Evolutionary conservation across 192 early-diverging fungal species (phyloP).

Genomic region (Backusella tarrabulga): DNA sequence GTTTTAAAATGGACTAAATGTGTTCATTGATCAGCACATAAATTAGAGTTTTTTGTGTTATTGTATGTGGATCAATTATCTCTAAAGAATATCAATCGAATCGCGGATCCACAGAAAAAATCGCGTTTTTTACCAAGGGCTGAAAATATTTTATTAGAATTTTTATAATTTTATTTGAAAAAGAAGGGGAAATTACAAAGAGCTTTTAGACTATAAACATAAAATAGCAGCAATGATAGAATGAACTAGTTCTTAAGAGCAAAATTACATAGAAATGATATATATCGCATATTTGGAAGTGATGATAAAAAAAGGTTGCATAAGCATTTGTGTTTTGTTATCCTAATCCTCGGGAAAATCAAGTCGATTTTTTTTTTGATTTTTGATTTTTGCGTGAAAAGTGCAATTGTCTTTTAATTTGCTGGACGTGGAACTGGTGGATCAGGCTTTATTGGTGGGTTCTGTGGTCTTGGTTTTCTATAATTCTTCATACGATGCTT

Average conservation of each 20-base stretch:
- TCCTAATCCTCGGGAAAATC: background rate
- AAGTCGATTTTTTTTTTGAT: background rate
- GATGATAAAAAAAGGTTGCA: background rate
- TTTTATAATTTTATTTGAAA: background rate
- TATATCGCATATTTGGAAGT: background rate
- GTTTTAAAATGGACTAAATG: background rate
- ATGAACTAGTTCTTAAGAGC: background rate
- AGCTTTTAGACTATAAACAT: background rate
- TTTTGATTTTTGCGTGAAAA: background rate
- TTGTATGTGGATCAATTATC: background rate
- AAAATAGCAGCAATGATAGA: background rate
- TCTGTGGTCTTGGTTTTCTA: slow-evolving; percentile 20
- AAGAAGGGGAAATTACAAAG: background rate
- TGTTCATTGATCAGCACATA: background rate
- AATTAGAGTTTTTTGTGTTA: background rate
- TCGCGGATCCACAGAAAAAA: background rate
- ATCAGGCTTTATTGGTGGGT: background rate
- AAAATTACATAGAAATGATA: background rate
- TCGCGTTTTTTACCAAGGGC: background rate
- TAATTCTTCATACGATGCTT: background rate
- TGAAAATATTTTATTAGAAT: background rate
- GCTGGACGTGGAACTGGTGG: background rate
- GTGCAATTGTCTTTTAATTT: background rate
- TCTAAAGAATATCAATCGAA: background rate
- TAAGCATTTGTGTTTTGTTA: background rate